Evolutionary conservation across 75 land plant species (phyloP).

Genomic region (Picea sitchensis): DNA sequence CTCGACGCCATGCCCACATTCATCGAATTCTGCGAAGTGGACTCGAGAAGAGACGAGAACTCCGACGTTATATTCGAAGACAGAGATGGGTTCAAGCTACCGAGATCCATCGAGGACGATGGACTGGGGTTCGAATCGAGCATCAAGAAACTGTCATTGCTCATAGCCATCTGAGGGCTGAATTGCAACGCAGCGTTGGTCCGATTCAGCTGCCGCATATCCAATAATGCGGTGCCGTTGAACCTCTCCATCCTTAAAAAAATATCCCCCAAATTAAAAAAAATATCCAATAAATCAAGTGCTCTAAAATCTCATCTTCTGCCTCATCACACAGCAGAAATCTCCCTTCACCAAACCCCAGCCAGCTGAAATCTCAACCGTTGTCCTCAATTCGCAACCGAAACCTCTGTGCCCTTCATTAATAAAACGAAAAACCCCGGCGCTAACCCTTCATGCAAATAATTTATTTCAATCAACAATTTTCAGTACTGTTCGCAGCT

Average conservation of each 20-base stretch:
- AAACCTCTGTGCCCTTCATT: background rate
- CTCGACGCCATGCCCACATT: conserved; percentile 23
- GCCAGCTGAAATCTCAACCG: background rate
- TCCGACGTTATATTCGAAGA: conserved; percentile 38
- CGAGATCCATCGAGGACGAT: conserved; percentile 30
- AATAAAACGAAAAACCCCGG: background rate
- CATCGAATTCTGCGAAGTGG: conserved; percentile 30
- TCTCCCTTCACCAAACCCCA: background rate
- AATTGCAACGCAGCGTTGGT: conserved; percentile 18
- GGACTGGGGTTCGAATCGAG: conserved; percentile 22
- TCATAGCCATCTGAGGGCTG: conserved; percentile 29
- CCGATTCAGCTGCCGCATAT: conserved; percentile 26
- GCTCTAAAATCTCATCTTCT: background rate
- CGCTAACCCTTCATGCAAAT: background rate
- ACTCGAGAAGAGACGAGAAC: conserved; percentile 34
- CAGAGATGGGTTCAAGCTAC: conserved; percentile 26
- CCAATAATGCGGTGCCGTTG: conserved; percentile 23
- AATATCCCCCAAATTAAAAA: background rate
- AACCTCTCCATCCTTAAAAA: conserved; percentile 4
- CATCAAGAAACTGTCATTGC: conserved; percentile 22
- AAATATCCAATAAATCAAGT: too few relatives aligned
- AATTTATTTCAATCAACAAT: background rate
- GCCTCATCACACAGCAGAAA: background rate
- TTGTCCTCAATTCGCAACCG: background rate
- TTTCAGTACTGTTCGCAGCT: background rate